Evolutionary conservation across 768 basidiomycete species (phyloP).

Genomic region (Termitomyces sp.): DNA sequence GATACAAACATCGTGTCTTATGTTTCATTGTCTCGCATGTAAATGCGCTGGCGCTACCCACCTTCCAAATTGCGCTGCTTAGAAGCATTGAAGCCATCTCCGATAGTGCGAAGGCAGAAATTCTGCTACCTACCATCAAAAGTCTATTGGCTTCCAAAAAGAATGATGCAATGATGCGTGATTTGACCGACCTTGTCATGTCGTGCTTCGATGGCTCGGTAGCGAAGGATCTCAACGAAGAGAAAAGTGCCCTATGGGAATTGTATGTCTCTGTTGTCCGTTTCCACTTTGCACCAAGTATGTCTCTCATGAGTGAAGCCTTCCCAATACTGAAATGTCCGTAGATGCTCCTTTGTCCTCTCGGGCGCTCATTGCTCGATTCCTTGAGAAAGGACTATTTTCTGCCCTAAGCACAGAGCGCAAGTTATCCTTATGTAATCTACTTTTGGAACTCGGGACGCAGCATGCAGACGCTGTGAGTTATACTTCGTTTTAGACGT

Average conservation of each 20-base stretch:
- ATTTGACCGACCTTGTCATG: conserved; percentile 35
- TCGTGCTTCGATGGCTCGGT: conserved; percentile 49
- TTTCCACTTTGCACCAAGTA: conserved; percentile 43
- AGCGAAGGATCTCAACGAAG: conserved; percentile 37
- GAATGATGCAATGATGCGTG: conserved; percentile 19
- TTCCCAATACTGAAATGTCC: not conserved
- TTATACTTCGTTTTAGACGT: not conserved
- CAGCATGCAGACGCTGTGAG: conserved; percentile 46
- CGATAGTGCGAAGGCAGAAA: conserved; percentile 40
- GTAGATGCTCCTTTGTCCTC: conserved; percentile 35
- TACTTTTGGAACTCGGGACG: conserved; percentile 49
- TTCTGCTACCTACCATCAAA: conserved; percentile 56
- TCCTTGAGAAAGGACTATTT: conserved; percentile 55
- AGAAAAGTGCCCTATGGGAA: conserved; percentile 41
- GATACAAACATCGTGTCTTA: conserved; percentile 65
- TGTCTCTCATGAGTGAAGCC: conserved; percentile 7
- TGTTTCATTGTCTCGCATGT: conserved; percentile 82
- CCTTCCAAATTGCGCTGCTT: conserved; percentile 51
- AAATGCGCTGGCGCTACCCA: conserved; percentile 43
- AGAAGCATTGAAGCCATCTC: conserved; percentile 37
- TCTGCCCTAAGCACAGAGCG: conserved; percentile 42
- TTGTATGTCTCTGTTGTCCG: conserved; percentile 39
- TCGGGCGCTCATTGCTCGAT: conserved; percentile 34
- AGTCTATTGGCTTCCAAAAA: conserved; percentile 20
- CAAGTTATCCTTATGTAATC: conserved; percentile 47